phyloP scores from a whole-genome alignment of 192 early-diverging fungal species.

The Dissophora ornata region DNA sequence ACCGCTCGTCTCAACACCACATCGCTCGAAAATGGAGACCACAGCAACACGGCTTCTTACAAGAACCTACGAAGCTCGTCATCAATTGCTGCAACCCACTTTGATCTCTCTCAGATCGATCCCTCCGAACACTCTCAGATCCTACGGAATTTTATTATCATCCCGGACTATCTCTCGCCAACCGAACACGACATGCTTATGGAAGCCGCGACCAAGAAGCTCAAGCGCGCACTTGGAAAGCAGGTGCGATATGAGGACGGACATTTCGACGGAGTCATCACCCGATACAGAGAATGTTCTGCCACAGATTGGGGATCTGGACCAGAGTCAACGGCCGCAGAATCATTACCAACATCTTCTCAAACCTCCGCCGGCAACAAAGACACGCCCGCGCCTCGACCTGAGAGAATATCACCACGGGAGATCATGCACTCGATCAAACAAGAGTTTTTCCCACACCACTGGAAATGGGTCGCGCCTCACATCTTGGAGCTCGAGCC shows the following conservation, averaged over 20 bases:
- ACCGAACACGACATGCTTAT: slow-evolving; percentile 56
- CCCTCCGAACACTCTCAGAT: slow-evolving; percentile 22
- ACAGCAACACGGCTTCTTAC: slow-evolving; percentile 2
- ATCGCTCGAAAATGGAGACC: background rate
- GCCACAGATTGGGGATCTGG: slow-evolving; percentile 70
- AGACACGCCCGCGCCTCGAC: slow-evolving; percentile 21
- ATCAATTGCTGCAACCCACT: slow-evolving; percentile 10
- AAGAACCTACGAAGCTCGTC: slow-evolving; percentile 1
- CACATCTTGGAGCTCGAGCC: slow-evolving; percentile 84
- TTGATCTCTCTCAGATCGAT: slow-evolving; percentile 39
- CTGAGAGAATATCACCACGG: slow-evolving; percentile 55
- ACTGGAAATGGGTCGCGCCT: slow-evolving; percentile 74
- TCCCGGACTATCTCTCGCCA: slow-evolving; percentile 55
- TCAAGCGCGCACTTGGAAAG: slow-evolving; percentile 59
- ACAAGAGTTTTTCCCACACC: slow-evolving; percentile 64
- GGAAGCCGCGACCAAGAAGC: slow-evolving; percentile 52
- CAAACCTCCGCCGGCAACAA: no score
- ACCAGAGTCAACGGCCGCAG: slow-evolving; percentile 28
- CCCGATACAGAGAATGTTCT: slow-evolving; percentile 75
- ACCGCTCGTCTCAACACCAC: no score
- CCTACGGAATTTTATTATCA: slow-evolving; percentile 55
- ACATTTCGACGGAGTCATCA: slow-evolving; percentile 85
- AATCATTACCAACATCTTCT: no score
- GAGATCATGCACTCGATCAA: slow-evolving; percentile 69
- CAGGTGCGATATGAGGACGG: slow-evolving; percentile 67